Conservation (phyloP, 2,329 filamentous ascomycete species). For the Chrysosporium keratinophilum region DNA sequence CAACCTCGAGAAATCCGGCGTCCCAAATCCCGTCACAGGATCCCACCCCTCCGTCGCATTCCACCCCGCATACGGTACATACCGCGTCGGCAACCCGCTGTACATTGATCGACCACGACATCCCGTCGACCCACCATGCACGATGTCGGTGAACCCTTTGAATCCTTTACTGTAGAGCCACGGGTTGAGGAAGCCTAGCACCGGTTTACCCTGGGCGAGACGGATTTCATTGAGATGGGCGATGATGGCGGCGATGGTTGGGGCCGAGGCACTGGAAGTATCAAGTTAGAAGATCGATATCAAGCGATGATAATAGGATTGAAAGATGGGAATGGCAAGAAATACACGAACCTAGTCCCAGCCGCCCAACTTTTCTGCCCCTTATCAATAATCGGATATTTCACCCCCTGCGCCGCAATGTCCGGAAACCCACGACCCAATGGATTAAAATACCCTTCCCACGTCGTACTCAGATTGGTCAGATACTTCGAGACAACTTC, state of each 20-base stretch:
- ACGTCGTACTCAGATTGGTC: constrained; percentile 28
- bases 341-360: constrained; percentile 31
- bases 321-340: background rate
- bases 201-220: constrained; percentile 42
- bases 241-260: constrained; percentile 53
- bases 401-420: constrained; percentile 46
- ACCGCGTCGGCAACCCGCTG: constrained; percentile 6
- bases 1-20: constrained; percentile 22
- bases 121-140: constrained; percentile 28
- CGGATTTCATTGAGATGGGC: constrained; percentile 55
- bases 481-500: constrained; percentile 39
- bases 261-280: constrained; percentile 45
- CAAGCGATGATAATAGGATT: background rate
- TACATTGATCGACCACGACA: constrained; percentile 7
- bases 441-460: constrained; percentile 40
- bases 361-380: constrained; percentile 31
- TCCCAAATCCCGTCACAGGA: constrained; percentile 39
- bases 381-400: constrained; percentile 34
- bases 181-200: constrained; percentile 52
- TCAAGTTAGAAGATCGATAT: background rate
- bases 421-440: constrained; percentile 53
- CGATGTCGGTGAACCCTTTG: constrained; percentile 41
- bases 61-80: constrained; percentile 40
- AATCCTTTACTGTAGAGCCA: constrained; percentile 45
- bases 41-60: constrained; percentile 44